A percentile compares a stretch with the other conserved stretches of the same genome.
Evolutionary conservation across 192 early-diverging fungal genomes (phyloP).

Genomic region (Thamnidium elegans): DNA sequence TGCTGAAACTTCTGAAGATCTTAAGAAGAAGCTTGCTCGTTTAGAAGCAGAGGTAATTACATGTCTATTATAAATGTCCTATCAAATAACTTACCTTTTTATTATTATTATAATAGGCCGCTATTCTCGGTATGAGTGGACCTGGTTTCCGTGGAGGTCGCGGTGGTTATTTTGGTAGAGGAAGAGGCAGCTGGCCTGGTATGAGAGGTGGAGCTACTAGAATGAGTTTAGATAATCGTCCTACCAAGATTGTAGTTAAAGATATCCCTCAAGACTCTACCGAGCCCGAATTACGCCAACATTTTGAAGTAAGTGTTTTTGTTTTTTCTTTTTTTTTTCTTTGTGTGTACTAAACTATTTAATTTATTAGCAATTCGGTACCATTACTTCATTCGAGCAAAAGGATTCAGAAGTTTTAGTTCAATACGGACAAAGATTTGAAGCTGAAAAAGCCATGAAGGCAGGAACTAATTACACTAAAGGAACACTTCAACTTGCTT

Average conservation of each 20-base stretch:
- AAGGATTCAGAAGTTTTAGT: slow-evolving; percentile 11
- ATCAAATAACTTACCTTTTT: neutral
- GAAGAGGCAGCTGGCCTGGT: slow-evolving; percentile 43
- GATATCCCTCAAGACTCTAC: slow-evolving; percentile 43
- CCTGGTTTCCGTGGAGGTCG: slow-evolving; percentile 48
- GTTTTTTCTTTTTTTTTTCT: neutral
- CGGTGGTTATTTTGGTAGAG: slow-evolving; percentile 39
- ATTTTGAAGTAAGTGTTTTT: slow-evolving; percentile 62
- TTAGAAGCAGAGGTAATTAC: slow-evolving; percentile 59
- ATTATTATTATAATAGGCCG: slow-evolving; percentile 29
- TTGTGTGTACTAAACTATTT: neutral
- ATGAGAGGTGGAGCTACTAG: slow-evolving; percentile 36
- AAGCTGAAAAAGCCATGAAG: slow-evolving; percentile 36
- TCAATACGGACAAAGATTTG: slow-evolving; percentile 28
- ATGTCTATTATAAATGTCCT: neutral
- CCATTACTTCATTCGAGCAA: slow-evolving; percentile 13
- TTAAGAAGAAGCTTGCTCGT: slow-evolving; percentile 56
- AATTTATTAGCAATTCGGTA: slow-evolving; percentile 20
- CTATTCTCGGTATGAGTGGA: slow-evolving; percentile 30
- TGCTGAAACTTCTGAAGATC: slow-evolving; percentile 38
- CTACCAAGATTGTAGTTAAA: slow-evolving; percentile 65
- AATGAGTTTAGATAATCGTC: slow-evolving; percentile 64
- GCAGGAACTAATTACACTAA: slow-evolving; percentile 18
- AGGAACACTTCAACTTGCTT: slow-evolving; percentile 16
- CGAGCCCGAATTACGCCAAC: slow-evolving; percentile 43